Evolutionary conservation across 352 stramenopile species (phyloP), one percentile per base, ranked within the genome.

Genomic region (Saprolegnia diclina): DNA sequence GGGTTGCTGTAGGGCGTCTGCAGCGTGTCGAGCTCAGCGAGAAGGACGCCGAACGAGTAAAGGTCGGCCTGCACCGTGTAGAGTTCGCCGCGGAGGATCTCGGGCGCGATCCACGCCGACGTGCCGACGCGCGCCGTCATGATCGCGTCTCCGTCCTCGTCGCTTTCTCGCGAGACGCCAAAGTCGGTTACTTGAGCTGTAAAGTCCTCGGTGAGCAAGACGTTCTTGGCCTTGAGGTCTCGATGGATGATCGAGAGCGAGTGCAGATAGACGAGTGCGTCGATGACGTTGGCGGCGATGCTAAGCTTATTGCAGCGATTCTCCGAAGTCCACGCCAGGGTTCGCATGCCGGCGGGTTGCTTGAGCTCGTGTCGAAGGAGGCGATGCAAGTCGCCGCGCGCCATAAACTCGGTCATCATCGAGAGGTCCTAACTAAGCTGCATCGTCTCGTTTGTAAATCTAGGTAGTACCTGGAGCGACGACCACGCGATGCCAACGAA

Each of bases 101-200:
- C 87, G 0, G 86, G 87, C 0, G 87, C 85, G 13, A 85, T 89
- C 77, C 90, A 95, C 50, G 87, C 86, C 9, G 82, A 79, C 19
- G 87, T 96, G 6, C 88, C 88, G n/a, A 91, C 87, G 35, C 88
- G 84, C 3, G 84, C 82, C 18, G 74, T 85, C 57, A 77, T 72
- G 42, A 61, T 62, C 18, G 73, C 71, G 32, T 71, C 53, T 10
- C 24, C 14, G 74, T 71, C 62, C 5, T 71, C 55, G 1, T 32
- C 32, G 24, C 67, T 78, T 48, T 77, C 70, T 0, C 80, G 73
- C 57, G 75, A 83, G 14, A 82, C 80, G 14, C 80, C 80, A 74
- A 88, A 88, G 65, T 88, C 80, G 26, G 78, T 85, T 4, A 88
- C 71, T 18, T 88, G 83, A 0, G 77, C 73, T 29, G 81, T 71